A percentile compares a stretch with the other conserved stretches of the same genome.
These are phyloP conservation scores for Balamuthia mandrillaris DNA, from an alignment of 208 protist genomes.

Conservation along the genomic window DNA sequence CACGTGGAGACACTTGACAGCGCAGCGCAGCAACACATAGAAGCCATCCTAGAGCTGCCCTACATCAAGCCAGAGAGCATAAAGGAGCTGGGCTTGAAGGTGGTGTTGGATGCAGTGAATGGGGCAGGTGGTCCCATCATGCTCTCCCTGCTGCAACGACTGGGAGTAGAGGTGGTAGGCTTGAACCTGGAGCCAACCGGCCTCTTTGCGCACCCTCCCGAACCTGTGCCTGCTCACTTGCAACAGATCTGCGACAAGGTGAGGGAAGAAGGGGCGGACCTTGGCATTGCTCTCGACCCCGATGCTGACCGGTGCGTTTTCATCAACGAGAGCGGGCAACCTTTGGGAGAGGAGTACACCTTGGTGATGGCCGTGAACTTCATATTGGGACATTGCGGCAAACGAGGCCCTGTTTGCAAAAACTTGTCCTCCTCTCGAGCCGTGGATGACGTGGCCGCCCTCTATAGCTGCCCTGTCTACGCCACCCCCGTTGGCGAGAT, in stretches of 20 bases:
- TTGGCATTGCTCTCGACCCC: conserved; percentile 75
- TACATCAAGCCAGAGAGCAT: conserved; percentile 58
- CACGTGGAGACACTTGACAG: background rate
- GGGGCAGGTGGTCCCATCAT: conserved; percentile 71
- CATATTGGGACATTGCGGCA: conserved; percentile 44
- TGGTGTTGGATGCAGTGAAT: conserved; percentile 66
- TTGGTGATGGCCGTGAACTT: conserved; percentile 69
- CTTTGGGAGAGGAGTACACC: conserved; percentile 70
- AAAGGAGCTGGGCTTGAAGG: conserved; percentile 44
- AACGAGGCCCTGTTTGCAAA: conserved; percentile 58
- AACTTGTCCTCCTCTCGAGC: conserved; percentile 68
- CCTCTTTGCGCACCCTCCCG: conserved; percentile 68
- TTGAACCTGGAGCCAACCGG: conserved; percentile 67
- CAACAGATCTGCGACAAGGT: conserved; percentile 62
- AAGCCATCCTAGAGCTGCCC: conserved; percentile 47
- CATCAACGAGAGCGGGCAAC: conserved; percentile 61
- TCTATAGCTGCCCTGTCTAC: conserved; percentile 46
- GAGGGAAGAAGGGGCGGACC: conserved; percentile 44
- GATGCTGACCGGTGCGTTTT: conserved; percentile 76
- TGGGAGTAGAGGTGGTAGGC: conserved; percentile 54
- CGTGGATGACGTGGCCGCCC: conserved; percentile 54
- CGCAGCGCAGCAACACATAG: conserved; percentile 52
- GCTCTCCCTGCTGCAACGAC: conserved; percentile 31
- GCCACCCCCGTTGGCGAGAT: conserved; percentile 71
- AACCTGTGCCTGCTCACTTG: conserved; percentile 70